phyloP scores from a whole-genome alignment of 148 eudicot species.

The Tetragonia tetragonoides region DNA sequence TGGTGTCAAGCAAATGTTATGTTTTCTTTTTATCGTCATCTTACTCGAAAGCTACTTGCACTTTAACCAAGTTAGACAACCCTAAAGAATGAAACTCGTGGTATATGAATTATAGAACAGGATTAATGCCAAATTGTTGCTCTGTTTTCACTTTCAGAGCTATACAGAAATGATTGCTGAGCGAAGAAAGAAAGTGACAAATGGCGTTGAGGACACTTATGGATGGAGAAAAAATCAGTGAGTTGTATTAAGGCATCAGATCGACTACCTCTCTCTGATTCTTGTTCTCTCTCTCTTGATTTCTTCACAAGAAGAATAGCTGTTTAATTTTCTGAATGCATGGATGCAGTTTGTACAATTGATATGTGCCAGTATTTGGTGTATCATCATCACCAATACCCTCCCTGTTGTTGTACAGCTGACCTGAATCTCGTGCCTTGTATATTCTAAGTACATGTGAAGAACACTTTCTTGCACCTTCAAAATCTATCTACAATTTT shows the following conservation, averaged over 20 bases:
- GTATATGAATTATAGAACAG: too few species aligned
- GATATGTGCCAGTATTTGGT: background rate
- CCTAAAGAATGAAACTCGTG: background rate
- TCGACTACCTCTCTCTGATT: background rate
- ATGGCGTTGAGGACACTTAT: slow-evolving; percentile 82
- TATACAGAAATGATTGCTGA: slow-evolving; percentile 86
- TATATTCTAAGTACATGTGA: too few species aligned
- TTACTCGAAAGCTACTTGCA: too few species aligned
- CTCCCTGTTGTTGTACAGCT: background rate
- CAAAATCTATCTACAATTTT: too few species aligned
- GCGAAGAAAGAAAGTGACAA: slow-evolving; percentile 66
- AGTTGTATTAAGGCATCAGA: slow-evolving; percentile 10
- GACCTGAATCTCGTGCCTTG: background rate
- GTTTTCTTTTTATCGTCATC: too few species aligned
- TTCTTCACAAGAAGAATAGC: too few species aligned
- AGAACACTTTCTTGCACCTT: too few species aligned
- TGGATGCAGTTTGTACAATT: too few species aligned
- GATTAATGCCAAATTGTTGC: slow-evolving; percentile 1
- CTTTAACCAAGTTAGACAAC: too few species aligned
- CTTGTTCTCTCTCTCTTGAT: background rate
- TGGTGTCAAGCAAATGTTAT: too few species aligned
- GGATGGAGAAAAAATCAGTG: slow-evolving; percentile 49
- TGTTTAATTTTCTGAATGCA: too few species aligned
- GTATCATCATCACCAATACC: background rate
- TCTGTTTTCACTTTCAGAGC: slow-evolving; percentile 37